Percentiles rank a stretch among this genome's conserved stretches.
phyloP scores from a whole-genome alignment of 768 basidiomycete genomes.

The Scleroderma citrinum region DNA sequence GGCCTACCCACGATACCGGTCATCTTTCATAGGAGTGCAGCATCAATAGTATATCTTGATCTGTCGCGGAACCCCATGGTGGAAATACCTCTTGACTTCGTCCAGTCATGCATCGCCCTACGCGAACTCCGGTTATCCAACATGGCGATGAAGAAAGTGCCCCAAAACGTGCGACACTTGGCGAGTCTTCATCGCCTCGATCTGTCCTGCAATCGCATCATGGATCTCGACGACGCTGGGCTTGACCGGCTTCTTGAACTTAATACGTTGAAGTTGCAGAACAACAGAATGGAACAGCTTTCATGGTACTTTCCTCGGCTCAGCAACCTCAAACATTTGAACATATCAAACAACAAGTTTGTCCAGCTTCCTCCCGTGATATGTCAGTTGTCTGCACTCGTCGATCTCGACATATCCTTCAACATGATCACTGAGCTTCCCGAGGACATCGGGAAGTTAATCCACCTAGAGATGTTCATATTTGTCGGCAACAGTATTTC shows the following conservation, averaged over 20 bases:
- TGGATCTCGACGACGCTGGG: slow-evolving; percentile 79
- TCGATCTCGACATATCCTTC: slow-evolving; percentile 91
- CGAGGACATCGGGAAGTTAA: slow-evolving; percentile 66
- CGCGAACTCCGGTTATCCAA: slow-evolving; percentile 82
- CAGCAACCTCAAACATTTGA: slow-evolving; percentile 64
- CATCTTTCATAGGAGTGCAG: slow-evolving; percentile 76
- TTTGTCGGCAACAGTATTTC: slow-evolving; percentile 84
- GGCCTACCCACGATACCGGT: slow-evolving; percentile 87
- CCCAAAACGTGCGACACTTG: slow-evolving; percentile 74
- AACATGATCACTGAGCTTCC: slow-evolving; percentile 83
- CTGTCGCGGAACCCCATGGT: slow-evolving; percentile 93
- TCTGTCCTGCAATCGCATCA: slow-evolving; percentile 86
- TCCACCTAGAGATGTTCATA: slow-evolving; percentile 61
- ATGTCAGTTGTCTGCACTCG: slow-evolving; percentile 62
- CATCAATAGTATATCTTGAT: slow-evolving; percentile 77
- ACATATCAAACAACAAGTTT: slow-evolving; percentile 97
- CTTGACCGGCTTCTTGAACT: slow-evolving; percentile 74
- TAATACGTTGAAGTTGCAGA: slow-evolving; percentile 67
- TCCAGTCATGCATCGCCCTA: slow-evolving; percentile 78
- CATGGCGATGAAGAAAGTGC: slow-evolving; percentile 94
- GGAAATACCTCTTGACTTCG: slow-evolving; percentile 94
- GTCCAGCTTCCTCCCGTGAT: slow-evolving; percentile 67
- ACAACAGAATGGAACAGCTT: slow-evolving; percentile 85
- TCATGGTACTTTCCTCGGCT: slow-evolving; percentile 83
- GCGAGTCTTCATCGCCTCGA: slow-evolving; percentile 73